These are phyloP conservation scores for Trichoderma asperelloides DNA, from an alignment of 495 filamentous ascomycete genomes.

Conservation along the genomic window DNA sequence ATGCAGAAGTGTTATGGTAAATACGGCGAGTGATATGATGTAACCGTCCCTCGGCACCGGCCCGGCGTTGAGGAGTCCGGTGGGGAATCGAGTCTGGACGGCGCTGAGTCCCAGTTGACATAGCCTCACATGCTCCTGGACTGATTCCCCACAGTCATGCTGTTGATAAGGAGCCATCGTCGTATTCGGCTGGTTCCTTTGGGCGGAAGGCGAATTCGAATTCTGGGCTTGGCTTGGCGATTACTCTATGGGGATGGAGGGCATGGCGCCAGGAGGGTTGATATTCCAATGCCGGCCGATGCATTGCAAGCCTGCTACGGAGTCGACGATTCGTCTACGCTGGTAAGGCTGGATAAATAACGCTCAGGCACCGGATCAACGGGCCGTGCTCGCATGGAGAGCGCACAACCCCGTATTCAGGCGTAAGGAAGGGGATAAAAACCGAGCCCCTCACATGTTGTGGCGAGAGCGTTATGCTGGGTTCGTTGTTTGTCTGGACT, in stretches of 20 bases:
- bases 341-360: neutral
- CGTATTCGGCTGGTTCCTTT: neutral
- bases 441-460: neutral
- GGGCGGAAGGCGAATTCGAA: too few relatives aligned
- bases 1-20: conserved; percentile 1
- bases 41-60: conserved; percentile 1
- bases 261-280: too few relatives aligned
- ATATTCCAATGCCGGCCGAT: too few relatives aligned
- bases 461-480: too few relatives aligned
- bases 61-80: neutral
- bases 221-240: too few relatives aligned
- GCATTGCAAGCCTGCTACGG: neutral
- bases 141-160: neutral
- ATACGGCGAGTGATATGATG: neutral
- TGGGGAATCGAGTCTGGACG: neutral
- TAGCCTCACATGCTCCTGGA: neutral
- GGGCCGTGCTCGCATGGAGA: neutral
- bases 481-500: too few relatives aligned
- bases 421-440: neutral
- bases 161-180: neutral
- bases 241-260: too few relatives aligned
- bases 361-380: neutral
- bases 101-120: neutral
- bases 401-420: neutral
- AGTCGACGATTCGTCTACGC: neutral